Conservation (phyloP, 371 early-diverging fungal species). For the Mortierella sp. region DNA sequence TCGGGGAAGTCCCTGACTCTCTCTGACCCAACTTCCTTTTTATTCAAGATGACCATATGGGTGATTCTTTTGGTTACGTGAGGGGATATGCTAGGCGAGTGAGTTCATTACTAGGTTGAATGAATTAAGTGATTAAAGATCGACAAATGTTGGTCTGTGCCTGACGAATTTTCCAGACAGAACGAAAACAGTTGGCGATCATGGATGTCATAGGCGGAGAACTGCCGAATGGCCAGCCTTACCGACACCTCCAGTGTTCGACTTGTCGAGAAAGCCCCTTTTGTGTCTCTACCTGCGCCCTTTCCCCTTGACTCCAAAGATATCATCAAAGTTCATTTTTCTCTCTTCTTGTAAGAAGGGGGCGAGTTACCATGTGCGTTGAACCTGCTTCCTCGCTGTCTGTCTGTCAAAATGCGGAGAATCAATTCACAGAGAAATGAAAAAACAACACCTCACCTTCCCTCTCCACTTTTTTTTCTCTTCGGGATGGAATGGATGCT, state of each 20-base stretch:
- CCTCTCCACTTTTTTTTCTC: neutral
- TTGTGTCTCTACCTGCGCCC: neutral
- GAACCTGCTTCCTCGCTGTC: neutral
- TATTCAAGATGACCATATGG: neutral
- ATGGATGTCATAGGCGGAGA: neutral
- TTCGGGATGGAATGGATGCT: neutral
- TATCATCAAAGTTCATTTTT: neutral
- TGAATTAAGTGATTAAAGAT: neutral
- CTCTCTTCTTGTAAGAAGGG: neutral
- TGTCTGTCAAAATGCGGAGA: neutral
- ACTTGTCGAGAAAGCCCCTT: no score
- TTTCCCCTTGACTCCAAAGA: no score
- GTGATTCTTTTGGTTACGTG: neutral
- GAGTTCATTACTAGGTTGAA: neutral
- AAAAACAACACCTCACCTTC: neutral
- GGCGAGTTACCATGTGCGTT: neutral
- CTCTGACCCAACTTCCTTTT: neutral
- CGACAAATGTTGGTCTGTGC: neutral
- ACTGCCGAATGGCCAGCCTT: neutral
- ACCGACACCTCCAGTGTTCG: no score
- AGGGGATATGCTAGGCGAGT: neutral
- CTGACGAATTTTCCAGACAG: no score
- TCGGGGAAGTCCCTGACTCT: neutral
- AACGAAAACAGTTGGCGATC: neutral
- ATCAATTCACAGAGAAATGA: neutral